Evolutionary conservation across 805 yeast genomes (phyloP).

Genomic region (Candida sphagnicola): DNA sequence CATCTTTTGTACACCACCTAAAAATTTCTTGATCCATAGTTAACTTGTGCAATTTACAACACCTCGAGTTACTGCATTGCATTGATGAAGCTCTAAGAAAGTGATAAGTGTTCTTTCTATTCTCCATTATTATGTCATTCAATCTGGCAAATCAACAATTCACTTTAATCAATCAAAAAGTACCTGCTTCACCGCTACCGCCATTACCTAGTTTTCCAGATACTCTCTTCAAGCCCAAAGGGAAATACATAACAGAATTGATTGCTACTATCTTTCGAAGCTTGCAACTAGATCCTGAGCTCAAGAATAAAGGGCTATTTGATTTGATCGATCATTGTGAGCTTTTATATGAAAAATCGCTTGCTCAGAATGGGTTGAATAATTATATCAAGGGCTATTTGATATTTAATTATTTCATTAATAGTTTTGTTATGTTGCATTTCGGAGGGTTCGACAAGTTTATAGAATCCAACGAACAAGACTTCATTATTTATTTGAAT

Average conservation of each 20-base stretch:
- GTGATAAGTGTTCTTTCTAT: no score
- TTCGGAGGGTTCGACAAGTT: slow-evolving; percentile 40
- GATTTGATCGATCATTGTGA: slow-evolving; percentile 41
- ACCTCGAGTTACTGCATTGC: no score
- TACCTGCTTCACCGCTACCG: background rate
- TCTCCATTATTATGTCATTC: background rate
- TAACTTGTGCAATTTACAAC: no score
- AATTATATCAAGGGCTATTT: slow-evolving; percentile 34
- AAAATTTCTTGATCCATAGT: no score
- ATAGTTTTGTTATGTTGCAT: slow-evolving; percentile 39
- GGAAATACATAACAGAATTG: no score
- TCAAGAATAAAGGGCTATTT: slow-evolving; percentile 31
- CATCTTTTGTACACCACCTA: no score
- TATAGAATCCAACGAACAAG: slow-evolving; percentile 31
- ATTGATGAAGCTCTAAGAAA: background rate
- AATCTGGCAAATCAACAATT: background rate
- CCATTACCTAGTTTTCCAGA: no score
- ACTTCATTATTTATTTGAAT: slow-evolving; percentile 39
- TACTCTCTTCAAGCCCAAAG: no score
- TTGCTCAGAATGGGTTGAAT: slow-evolving; percentile 16
- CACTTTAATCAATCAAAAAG: background rate
- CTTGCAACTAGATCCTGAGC: slow-evolving; percentile 29
- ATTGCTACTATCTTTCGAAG: slow-evolving; percentile 17
- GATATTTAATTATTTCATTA: slow-evolving; percentile 40
- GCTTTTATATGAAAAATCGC: slow-evolving; percentile 28